Evolutionary conservation across 768 basidiomycete species (phyloP), one percentile per base, ranked within the genome.

Genomic region (Lactarius vividus): DNA sequence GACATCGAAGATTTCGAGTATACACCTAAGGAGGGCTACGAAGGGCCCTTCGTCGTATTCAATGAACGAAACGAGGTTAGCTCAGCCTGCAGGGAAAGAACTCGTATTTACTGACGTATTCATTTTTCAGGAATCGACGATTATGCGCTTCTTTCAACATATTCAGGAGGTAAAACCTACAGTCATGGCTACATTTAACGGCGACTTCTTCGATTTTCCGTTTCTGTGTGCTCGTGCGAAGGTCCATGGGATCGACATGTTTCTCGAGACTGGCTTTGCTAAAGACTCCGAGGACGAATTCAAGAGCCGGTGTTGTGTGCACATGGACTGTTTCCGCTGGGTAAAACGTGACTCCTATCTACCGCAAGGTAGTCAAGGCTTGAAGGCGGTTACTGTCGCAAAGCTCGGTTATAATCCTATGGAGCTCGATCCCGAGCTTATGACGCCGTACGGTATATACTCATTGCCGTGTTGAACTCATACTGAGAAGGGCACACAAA

Each of bases 271-370:
- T 0, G 97, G 97, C 0, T 98, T 99, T 73, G 82, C 86, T 9
- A 92, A 87, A 68, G 97, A 99, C 74, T 80, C 83, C 0, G 97
- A 98, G 75, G 91, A 95, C 56, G 97, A 99, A 76, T 99, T 87
- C 82, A 98, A 98, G 79, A 89, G 89, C 72, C 83, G 93, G 11
- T 86, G 83, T 23, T 98, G 96, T 72, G 93, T 89, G 26, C 97
- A 99, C 74, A 97, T 99, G 97, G 97, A 99, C 73, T 96, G 94
- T 75, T 98, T 98, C 83, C 88, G 96, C 72, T 99, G 97, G 97
- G 97, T 99, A 59, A 98, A 99, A 77, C 89, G 97, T 49, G 97
- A 98, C 78, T 98, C 96, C 9, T 98, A 99, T 75, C 79, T 99
- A 18, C 97, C 97, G 1, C 97, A 98, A 79, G 97, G 97, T 54